Evolutionary conservation across 176 grass and related monocot species (phyloP), one percentile per base, ranked within the genome.

Genomic region (Carex myosuroides): DNA sequence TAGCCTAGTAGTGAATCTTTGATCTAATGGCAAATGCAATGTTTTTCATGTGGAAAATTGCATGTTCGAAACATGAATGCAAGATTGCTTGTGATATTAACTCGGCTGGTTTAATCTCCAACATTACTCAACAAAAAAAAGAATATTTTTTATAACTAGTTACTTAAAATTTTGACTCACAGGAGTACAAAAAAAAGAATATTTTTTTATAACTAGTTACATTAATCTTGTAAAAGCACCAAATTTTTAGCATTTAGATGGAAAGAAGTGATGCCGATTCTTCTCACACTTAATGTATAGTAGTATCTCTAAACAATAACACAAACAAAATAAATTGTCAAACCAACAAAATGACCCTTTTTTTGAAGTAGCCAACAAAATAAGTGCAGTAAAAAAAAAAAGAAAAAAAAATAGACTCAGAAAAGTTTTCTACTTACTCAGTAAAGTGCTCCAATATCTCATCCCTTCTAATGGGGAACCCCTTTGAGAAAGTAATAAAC

Each of bases 381-480:
- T 35, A 17, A 39, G 1, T 39, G 13, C 65, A 16, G 13, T 13
- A n/a, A 79, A 57, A 35, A 80, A 84, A 50, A 59, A 54, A 44
- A 6, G 12, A 79, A 57, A 35, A 80, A 84, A 50, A 59, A 54
- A 44, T 70, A 22, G 41, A 86, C 74, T 48, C 4, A 39, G 13
- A 39, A 18, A 35, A 68, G 22, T 30, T 54, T 30, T 29, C 10
- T 30, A 77, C 72, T 76, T 83, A 94, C 92, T 90, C 16, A 2
- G 37, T 90, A 66, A 94, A 97, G 69, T 97, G 87, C 41, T 88
- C 70, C 4, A 79, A 81, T 18, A 97, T 92, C 46, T 94, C 88
- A 5, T 89, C 88, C 18, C 88, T 81, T 1, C 37, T 73, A 1
- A 92, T 52, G 6, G 91, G 55, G 21, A 87, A 60, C 3, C 90